Percentiles rank a stretch among this genome's conserved stretches.
phyloP scores from a whole-genome alignment of 208 protist genomes.

The Leishmania amazonensis region DNA sequence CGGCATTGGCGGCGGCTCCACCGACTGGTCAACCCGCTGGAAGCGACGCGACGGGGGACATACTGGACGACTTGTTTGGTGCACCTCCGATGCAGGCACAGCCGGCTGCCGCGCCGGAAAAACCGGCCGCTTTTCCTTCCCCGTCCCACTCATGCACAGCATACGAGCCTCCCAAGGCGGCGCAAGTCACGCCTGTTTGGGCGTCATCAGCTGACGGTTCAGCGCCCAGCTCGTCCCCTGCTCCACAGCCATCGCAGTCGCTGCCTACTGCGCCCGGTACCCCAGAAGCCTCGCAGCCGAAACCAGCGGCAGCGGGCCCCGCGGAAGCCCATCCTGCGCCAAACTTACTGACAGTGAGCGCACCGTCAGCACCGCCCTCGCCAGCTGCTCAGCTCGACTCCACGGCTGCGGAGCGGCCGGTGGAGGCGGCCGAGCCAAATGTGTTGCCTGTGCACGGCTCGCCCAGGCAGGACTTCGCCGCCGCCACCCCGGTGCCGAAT shows the following conservation, averaged over 20 bases:
- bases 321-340: not conserved
- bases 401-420: constrained; percentile 13
- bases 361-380: not conserved
- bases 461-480: not conserved
- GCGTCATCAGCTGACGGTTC: constrained; percentile 5
- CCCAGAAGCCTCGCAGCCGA: constrained; percentile 4
- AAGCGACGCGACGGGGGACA: constrained; percentile 28
- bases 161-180: constrained; percentile 39
- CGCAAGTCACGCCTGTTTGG: constrained; percentile 50
- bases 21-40: constrained; percentile 1
- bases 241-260: constrained; percentile 14
- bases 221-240: constrained; percentile 4
- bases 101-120: constrained; percentile 7
- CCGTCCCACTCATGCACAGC: constrained; percentile 21
- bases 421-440: constrained; percentile 20
- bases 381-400: constrained; percentile 17
- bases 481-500: not conserved
- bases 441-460: constrained; percentile 23
- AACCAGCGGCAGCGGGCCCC: constrained; percentile 2
- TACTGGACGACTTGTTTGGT: constrained; percentile 88
- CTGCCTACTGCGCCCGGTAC: not conserved
- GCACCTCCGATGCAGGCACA: constrained; percentile 17
- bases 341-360: not conserved
- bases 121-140: constrained; percentile 2
- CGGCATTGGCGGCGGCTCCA: constrained; percentile 3